Evolutionary conservation across 2,329 filamentous ascomycete genomes (phyloP).

Genomic region (Fonsecaea pedrosoi): DNA sequence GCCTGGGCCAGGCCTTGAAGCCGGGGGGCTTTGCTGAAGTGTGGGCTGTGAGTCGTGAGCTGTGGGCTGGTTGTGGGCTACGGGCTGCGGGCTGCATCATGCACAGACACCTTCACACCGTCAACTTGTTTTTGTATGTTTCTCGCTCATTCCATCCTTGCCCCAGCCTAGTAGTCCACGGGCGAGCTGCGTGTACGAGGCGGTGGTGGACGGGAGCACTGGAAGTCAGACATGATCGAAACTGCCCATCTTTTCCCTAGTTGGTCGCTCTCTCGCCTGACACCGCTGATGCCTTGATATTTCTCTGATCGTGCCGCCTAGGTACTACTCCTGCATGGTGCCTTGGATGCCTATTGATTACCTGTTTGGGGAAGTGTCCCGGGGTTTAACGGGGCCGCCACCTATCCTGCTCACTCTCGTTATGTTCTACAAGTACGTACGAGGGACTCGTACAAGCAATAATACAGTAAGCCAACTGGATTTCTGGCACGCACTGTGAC

Average conservation of each 20-base stretch:
- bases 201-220: neutral
- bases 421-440: neutral
- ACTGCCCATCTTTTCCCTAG: neutral
- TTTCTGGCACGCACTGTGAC: neutral
- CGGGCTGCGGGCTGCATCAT: neutral
- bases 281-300: neutral
- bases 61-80: neutral
- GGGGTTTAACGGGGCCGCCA: conserved; percentile 2
- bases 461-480: too few relatives aligned
- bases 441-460: too few relatives aligned
- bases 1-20: neutral
- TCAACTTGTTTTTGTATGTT: neutral
- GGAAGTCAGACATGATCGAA: neutral
- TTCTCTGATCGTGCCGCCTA: neutral
- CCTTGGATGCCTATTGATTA: neutral
- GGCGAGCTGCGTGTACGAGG: neutral
- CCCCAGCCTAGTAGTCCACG: neutral
- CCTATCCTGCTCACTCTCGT: neutral
- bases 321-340: neutral
- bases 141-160: conserved; percentile 1
- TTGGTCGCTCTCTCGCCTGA: neutral
- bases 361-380: neutral
- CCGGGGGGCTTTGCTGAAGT: neutral
- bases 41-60: too few relatives aligned
- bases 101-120: conserved; percentile 2